These are phyloP conservation scores for Adansonia digitata DNA, from an alignment of 345 rosid species.

Conservation along the genomic window DNA sequence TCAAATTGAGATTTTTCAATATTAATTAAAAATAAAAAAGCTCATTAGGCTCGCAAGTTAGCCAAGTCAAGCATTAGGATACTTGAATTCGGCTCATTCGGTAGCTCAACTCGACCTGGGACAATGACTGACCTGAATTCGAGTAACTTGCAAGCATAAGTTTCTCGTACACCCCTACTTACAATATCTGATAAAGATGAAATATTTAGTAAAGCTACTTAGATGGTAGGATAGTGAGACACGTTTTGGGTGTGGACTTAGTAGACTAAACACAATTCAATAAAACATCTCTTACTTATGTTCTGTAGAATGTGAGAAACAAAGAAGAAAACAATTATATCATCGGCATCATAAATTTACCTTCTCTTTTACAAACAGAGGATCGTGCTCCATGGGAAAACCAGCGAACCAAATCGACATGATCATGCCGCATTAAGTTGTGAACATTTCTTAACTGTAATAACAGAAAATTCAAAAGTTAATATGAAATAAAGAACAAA, in stretches of 20 bases:
- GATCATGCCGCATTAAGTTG: slow-evolving; percentile 42
- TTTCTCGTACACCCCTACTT: no score
- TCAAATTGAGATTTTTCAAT: no score
- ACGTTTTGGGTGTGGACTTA: not conserved
- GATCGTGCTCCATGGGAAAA: slow-evolving; percentile 43
- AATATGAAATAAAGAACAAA: no score
- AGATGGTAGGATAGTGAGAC: not conserved
- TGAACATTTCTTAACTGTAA: slow-evolving; percentile 60
- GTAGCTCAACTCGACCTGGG: no score
- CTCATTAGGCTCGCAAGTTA: no score
- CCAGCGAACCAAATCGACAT: slow-evolving; percentile 45
- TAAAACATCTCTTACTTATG: not conserved
- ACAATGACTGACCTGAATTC: no score
- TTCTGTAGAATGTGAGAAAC: not conserved
- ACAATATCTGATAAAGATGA: not conserved
- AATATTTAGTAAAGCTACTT: not conserved
- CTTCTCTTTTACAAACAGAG: slow-evolving; percentile 40
- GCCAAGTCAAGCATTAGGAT: no score
- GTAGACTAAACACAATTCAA: not conserved
- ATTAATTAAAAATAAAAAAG: no score
- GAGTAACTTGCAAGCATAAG: no score
- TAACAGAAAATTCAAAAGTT: slow-evolving; percentile 9
- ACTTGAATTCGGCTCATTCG: no score
- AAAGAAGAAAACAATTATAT: not conserved
- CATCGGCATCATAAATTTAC: slow-evolving; percentile 26